Base-by-base conservation (phyloP, 1,284 basidiomycete genomes). In the Pseudozyma flocculosa region DNA sequence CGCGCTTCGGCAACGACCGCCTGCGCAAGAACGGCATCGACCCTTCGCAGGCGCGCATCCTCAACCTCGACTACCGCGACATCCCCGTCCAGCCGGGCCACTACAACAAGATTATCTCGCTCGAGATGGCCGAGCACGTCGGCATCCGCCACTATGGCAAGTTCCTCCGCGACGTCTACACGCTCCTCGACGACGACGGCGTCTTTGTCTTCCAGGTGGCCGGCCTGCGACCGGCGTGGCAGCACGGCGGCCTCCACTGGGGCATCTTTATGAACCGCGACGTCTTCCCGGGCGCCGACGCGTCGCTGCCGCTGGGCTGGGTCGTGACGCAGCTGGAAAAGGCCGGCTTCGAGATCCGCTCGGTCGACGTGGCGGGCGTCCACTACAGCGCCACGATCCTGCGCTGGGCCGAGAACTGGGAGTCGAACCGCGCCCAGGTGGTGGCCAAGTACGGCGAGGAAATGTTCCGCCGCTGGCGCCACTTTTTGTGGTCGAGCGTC, bases 161-260 rank as follows among this genome's bases (percentile, higher is more conserved):
- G 40, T 99, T 95, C 86, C 83, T 98, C 68, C 82, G 83, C 30
- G 90, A 97, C 79, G 86, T 99, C 53, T 96, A 97, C 80, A 85
- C 94, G 73, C 84, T 97, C 26, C 84, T 99, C 58, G 88, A 92
- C 62, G 94, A 99, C 80, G 89, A 97, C 69, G 94, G 94, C 46
- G 85, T 88, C 63, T 89, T 98, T 73, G 88, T 97, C 50, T 86
- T 95, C 82, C 95, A 99, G 81, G 94, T 99, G 23, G 90, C 94
- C 48, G 94, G 94, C 66, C 83, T 97, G 66, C 87, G 94, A 41
- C 92, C 92, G 9, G 80, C 83, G 39, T 98, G 94, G 95, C 95
- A 98, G 64, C 97, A 88, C 71, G 94, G 97, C 82, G 94, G 98
- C 79, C 86, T 98, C 62, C 87, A 92, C 78, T 99, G 94, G 93